Evolutionary conservation across 129 eudicot genomes (phyloP).

Genomic region (Helianthus tuberosus): DNA sequence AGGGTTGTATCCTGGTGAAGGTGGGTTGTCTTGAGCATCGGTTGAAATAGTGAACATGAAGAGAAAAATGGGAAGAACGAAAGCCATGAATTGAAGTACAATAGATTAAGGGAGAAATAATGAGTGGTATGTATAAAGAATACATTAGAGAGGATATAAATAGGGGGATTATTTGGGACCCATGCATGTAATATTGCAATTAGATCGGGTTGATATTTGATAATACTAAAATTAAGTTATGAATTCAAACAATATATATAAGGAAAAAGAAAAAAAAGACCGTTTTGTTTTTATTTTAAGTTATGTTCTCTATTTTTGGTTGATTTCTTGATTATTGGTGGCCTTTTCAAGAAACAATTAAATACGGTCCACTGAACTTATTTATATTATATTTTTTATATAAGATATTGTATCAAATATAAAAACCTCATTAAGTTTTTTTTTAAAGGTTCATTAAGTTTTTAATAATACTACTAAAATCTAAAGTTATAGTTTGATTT

Average conservation of each 20-base stretch:
- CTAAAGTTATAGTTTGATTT: neutral
- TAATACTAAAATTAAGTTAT: too few species aligned
- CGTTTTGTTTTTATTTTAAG: neutral
- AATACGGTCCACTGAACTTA: neutral
- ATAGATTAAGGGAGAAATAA: conserved; percentile 2
- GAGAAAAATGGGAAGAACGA: conserved; percentile 32
- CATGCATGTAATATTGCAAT: conserved; percentile 14
- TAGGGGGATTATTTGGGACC: conserved; percentile 42
- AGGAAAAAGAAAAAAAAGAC: neutral
- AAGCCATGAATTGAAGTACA: conserved; percentile 14
- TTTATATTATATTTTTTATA: neutral
- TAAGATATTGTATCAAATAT: neutral
- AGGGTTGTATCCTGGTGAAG: conserved; percentile 90
- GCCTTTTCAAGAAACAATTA: neutral
- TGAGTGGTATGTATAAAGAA: conserved; percentile 12
- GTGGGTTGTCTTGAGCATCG: conserved; percentile 62
- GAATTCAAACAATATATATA: too few species aligned
- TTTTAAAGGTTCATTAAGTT: too few species aligned
- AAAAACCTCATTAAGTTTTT: neutral
- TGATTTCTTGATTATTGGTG: conserved; percentile 15
- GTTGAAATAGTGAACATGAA: conserved; percentile 35
- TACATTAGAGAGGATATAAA: conserved; percentile 48
- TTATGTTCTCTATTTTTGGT: neutral
- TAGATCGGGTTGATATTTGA: neutral
- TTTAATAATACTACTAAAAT: neutral